Percentiles rank a stretch among this genome's conserved stretches.
Evolutionary conservation across 2,329 filamentous ascomycete genomes (phyloP).

Genomic region (Cordyceps fumosorosea): DNA sequence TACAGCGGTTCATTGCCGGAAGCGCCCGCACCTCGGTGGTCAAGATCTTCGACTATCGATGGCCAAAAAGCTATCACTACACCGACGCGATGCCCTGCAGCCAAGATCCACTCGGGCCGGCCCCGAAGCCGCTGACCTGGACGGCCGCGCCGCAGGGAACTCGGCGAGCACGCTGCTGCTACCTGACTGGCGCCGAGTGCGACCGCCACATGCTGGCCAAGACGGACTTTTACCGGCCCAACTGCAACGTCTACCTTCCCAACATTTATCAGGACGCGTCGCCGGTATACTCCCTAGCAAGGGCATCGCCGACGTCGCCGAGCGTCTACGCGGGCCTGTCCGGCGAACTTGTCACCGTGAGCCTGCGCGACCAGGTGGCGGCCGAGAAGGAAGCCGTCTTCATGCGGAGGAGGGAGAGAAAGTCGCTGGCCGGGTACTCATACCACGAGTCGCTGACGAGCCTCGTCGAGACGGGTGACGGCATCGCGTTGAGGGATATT

Average conservation of each 20-base stretch:
- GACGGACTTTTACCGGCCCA: constrained; percentile 35
- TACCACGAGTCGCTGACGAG: constrained; percentile 8
- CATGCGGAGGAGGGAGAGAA: background rate
- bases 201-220: constrained; percentile 36
- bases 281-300: constrained; percentile 34
- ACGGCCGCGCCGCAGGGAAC: constrained; percentile 15
- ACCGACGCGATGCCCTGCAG: constrained; percentile 36
- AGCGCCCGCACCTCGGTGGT: constrained; percentile 30
- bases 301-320: constrained; percentile 31
- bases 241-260: constrained; percentile 33
- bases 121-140: constrained; percentile 23
- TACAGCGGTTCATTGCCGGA: constrained; percentile 37
- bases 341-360: constrained; percentile 33
- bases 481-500: constrained; percentile 6
- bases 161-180: constrained; percentile 25
- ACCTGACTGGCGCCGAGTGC: constrained; percentile 25
- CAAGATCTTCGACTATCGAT: constrained; percentile 43
- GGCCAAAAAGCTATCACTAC: constrained; percentile 37
- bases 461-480: constrained; percentile 10
- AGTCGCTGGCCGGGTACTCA: background rate
- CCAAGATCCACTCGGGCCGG: constrained; percentile 27
- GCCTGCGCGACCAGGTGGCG: constrained; percentile 5
- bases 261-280: constrained; percentile 17
- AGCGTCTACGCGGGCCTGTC: constrained; percentile 38
- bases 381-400: background rate